Conservation (phyloP, 768 basidiomycete species). For the Kwoniella dejecticola region DNA sequence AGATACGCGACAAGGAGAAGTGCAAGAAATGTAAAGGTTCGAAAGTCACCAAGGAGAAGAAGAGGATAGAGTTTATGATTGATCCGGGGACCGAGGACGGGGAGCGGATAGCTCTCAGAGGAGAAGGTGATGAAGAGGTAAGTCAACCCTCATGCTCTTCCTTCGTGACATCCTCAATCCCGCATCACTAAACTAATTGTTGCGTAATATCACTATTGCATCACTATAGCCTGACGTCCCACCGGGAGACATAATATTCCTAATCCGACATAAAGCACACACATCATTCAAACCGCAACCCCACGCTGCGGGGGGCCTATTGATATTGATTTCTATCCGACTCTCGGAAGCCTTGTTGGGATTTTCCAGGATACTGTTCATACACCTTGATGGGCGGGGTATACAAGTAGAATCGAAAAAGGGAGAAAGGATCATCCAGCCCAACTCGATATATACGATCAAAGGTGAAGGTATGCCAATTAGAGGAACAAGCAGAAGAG, state of each 20-base stretch:
- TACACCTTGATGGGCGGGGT: constrained; percentile 92
- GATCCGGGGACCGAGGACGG: constrained; percentile 83
- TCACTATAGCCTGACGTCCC: constrained; percentile 72
- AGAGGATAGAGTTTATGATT: constrained; percentile 79
- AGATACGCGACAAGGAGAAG: constrained; percentile 46
- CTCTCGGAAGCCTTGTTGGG: constrained; percentile 92
- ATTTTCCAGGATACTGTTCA: constrained; percentile 86
- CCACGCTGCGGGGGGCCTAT: constrained; percentile 61
- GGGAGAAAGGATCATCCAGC: constrained; percentile 64
- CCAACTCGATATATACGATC: constrained; percentile 72
- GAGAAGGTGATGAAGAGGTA: constrained; percentile 89
- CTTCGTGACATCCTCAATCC: too few species aligned
- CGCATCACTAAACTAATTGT: too few species aligned
- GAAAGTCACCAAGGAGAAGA: constrained; percentile 81
- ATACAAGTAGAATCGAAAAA: constrained; percentile 71
- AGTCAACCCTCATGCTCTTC: too few species aligned
- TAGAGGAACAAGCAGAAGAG: constrained; percentile 62
- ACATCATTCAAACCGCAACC: constrained; percentile 72
- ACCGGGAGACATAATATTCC: constrained; percentile 88
- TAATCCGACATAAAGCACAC: constrained; percentile 69
- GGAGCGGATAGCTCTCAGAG: constrained; percentile 82
- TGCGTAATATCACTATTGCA: too few species aligned
- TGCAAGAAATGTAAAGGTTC: constrained; percentile 88
- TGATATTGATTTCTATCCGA: constrained; percentile 78
- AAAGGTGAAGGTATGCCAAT: constrained; percentile 87